A percentile compares a stretch with the other conserved stretches of the same genome.
phyloP scores from a whole-genome alignment of 108 stramenopile genomes.

The Cyclotella baltica region DNA sequence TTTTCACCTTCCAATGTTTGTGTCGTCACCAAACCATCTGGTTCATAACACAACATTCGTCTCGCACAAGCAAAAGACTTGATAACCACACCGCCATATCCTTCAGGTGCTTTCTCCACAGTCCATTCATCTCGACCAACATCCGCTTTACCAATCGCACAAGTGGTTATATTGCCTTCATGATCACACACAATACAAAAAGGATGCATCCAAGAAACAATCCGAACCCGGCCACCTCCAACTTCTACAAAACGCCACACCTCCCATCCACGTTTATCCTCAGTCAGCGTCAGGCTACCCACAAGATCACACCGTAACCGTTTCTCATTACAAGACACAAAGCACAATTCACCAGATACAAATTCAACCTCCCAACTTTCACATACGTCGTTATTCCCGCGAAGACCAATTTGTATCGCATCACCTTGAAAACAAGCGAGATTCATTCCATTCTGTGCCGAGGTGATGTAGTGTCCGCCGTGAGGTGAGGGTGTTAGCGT shows the following conservation, averaged over 20 bases:
- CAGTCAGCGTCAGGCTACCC: slow-evolving; percentile 42
- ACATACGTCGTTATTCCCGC: not conserved
- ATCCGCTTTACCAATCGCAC: slow-evolving; percentile 12
- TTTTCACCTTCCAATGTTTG: slow-evolving; percentile 21
- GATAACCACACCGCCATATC: slow-evolving; percentile 42
- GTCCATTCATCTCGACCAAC: slow-evolving; percentile 44
- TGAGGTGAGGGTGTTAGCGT: slow-evolving; percentile 20
- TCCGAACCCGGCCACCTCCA: slow-evolving; percentile 43
- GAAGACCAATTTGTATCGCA: slow-evolving; percentile 6
- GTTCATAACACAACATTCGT: slow-evolving; percentile 4
- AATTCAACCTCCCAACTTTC: slow-evolving; percentile 42
- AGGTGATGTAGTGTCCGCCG: slow-evolving; percentile 18
- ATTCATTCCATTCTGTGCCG: slow-evolving; percentile 20
- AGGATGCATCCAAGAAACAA: slow-evolving; percentile 57
- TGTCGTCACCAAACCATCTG: not conserved
- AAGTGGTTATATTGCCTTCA: slow-evolving; percentile 32
- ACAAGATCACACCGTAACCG: slow-evolving; percentile 56
- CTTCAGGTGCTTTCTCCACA: slow-evolving; percentile 39
- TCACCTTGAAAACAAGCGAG: not conserved
- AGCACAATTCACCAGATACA: slow-evolving; percentile 43
- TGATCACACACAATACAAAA: slow-evolving; percentile 28
- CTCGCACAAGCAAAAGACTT: slow-evolving; percentile 18
- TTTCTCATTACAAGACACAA: slow-evolving; percentile 17
- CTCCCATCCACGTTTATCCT: slow-evolving; percentile 45
- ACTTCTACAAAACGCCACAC: slow-evolving; percentile 61